phyloP scores from a whole-genome alignment of 768 basidiomycete species.

The Psilocybe azurescens region DNA sequence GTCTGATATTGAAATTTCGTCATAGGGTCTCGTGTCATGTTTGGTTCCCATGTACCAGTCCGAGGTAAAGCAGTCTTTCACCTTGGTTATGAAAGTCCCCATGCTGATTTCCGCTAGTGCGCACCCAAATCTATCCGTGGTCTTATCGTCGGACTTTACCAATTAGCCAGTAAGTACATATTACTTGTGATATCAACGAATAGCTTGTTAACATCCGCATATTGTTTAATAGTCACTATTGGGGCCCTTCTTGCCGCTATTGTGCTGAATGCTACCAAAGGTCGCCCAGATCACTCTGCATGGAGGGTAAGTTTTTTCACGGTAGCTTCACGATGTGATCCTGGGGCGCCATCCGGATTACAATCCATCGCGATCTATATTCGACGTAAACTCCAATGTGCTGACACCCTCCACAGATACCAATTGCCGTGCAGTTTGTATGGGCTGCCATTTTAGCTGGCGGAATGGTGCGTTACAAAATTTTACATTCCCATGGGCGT shows the following conservation, averaged over 20 bases:
- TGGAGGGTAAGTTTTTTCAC: slow-evolving; percentile 25
- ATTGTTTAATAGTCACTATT: slow-evolving; percentile 50
- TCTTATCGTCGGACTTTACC: slow-evolving; percentile 67
- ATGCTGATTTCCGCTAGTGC: slow-evolving; percentile 27
- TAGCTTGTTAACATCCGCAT: background rate
- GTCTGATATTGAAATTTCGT: background rate
- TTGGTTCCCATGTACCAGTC: slow-evolving; percentile 55
- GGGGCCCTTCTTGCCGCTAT: slow-evolving; percentile 74
- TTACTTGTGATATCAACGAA: background rate
- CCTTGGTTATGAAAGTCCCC: background rate
- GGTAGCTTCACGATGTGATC: background rate
- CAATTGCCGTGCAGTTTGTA: slow-evolving; percentile 76
- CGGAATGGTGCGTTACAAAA: slow-evolving; percentile 66
- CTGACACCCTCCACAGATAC: slow-evolving; percentile 45
- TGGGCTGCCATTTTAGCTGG: slow-evolving; percentile 74
- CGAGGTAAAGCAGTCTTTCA: slow-evolving; percentile 26
- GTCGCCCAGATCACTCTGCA: slow-evolving; percentile 52
- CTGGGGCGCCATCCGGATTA: background rate
- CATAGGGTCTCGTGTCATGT: slow-evolving; percentile 66
- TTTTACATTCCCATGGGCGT: slow-evolving; percentile 26
- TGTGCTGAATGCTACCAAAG: slow-evolving; percentile 69
- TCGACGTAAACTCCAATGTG: background rate
- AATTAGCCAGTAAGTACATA: slow-evolving; percentile 53
- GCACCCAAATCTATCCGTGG: slow-evolving; percentile 80
- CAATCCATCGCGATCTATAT: background rate